Percentiles rank a stretch among this genome's conserved stretches.
phyloP scores from a whole-genome alignment of 2,329 filamentous ascomycete species.

The Calonectria henricotiae region DNA sequence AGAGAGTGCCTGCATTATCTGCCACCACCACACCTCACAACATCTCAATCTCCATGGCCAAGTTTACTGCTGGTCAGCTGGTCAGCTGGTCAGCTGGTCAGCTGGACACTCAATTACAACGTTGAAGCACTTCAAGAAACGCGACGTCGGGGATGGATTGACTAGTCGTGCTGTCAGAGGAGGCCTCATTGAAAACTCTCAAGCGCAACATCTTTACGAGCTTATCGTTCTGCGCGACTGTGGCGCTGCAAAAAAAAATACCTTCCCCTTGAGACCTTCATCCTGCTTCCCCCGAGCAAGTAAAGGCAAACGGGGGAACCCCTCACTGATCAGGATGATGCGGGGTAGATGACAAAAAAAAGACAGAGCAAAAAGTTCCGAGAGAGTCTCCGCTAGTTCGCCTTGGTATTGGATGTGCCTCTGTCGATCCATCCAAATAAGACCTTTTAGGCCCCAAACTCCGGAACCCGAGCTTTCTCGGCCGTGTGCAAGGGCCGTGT shows the following conservation, averaged over 20 bases:
- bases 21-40: background rate
- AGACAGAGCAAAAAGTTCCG: constrained; percentile 1
- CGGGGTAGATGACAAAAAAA: constrained; percentile 1
- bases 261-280: background rate
- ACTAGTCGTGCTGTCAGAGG: background rate
- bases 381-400: constrained; percentile 10
- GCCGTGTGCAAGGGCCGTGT: background rate
- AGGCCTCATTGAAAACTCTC: background rate
- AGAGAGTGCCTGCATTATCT: background rate
- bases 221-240: background rate
- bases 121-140: background rate
- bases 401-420: constrained; percentile 10
- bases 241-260: background rate
- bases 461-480: background rate
- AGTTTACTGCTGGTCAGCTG: background rate
- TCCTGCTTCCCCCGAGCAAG: background rate
- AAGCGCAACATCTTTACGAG: background rate
- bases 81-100: background rate
- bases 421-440: constrained; percentile 12
- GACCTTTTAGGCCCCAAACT: constrained; percentile 1
- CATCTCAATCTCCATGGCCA: background rate
- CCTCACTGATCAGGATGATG: background rate
- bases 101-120: background rate
- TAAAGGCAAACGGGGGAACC: background rate
- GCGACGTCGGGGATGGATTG: background rate